These are phyloP conservation scores for Trypethelium eluteriae DNA, from an alignment of 495 filamentous ascomycete genomes.

Conservation along the genomic window DNA sequence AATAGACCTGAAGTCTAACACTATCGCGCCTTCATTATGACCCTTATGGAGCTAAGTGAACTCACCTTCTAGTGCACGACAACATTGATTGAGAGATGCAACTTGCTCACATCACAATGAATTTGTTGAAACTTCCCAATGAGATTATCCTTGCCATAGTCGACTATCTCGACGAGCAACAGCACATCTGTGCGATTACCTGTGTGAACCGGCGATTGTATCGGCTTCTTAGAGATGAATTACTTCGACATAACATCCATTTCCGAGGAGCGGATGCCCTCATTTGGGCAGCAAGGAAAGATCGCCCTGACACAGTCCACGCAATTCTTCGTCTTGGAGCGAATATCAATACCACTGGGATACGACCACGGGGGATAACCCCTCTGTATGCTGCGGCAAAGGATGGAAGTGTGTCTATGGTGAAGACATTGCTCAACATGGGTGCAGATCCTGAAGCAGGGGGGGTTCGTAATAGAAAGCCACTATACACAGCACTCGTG, in stretches of 20 bases:
- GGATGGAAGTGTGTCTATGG: neutral
- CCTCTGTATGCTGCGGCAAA: neutral
- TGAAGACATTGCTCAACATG: neutral
- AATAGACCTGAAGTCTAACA: too few species aligned
- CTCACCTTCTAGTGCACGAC: too few species aligned
- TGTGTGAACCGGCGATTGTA: neutral
- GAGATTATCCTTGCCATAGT: neutral
- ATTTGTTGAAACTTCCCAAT: neutral
- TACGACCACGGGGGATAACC: neutral
- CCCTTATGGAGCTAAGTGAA: too few species aligned
- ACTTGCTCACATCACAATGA: neutral
- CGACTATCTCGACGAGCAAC: neutral
- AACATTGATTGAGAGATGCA: too few species aligned
- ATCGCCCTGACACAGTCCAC: neutral
- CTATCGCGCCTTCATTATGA: too few species aligned
- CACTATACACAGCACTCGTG: neutral
- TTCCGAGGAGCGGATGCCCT: neutral
- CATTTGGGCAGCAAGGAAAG: neutral
- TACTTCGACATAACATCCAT: neutral
- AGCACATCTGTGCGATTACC: neutral
- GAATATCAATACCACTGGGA: neutral
- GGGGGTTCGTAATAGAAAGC: neutral
- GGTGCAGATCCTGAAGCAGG: neutral
- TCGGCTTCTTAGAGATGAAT: neutral
- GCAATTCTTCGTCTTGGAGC: neutral